Conservation (phyloP, 176 grass and related monocot species). For the Carex kokanica region DNA sequence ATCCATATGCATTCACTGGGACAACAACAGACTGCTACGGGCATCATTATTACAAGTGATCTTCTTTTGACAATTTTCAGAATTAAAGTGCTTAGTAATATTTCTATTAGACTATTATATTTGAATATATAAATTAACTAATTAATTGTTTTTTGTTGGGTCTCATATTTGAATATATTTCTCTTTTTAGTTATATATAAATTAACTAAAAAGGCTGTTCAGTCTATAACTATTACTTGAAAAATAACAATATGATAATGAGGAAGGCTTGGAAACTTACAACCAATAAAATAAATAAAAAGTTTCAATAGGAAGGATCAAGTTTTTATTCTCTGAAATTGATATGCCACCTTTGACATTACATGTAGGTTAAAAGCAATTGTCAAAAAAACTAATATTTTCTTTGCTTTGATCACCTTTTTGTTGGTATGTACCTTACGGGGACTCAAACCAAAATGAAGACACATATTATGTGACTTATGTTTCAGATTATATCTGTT, state of each 20-base stretch:
- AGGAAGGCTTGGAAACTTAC: background rate
- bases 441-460: background rate
- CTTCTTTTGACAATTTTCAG: background rate
- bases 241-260: background rate
- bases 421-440: background rate
- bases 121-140: background rate
- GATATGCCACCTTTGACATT: constrained; percentile 20
- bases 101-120: background rate
- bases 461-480: background rate
- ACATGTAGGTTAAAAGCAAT: constrained; percentile 17
- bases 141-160: background rate
- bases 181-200: background rate
- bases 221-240: background rate
- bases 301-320: background rate
- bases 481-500: background rate
- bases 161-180: background rate
- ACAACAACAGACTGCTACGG: background rate
- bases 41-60: background rate
- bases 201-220: background rate
- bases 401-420: background rate
- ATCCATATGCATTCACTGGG: background rate
- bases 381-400: background rate
- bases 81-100: background rate
- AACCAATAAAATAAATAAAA: background rate
- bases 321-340: constrained; percentile 17